These are phyloP conservation scores for Salvia sclarea DNA, from an alignment of 305 asterid genomes.

Conservation along the genomic window DNA sequence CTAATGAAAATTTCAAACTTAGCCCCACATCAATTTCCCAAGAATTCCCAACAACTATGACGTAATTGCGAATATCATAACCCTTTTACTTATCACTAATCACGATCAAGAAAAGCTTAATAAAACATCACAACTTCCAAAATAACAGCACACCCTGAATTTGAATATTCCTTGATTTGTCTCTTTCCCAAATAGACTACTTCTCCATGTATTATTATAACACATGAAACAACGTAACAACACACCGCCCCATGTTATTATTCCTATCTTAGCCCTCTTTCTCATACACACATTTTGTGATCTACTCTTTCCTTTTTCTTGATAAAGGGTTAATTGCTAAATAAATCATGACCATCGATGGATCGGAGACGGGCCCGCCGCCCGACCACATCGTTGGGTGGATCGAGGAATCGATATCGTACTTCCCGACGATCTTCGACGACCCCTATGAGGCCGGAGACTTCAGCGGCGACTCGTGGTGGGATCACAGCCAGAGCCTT, in stretches of 20 bases:
- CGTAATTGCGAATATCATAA: conserved; percentile 30
- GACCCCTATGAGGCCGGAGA: conserved; percentile 55
- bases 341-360: conserved; percentile 46
- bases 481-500: conserved; percentile 44
- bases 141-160: conserved; percentile 49
- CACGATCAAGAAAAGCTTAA: conserved; percentile 28
- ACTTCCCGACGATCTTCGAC: conserved; percentile 56
- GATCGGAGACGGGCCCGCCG: conserved; percentile 49
- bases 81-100: conserved; percentile 29
- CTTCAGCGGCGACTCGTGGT: conserved; percentile 55
- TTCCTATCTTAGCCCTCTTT: conserved; percentile 24
- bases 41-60: conserved; percentile 46
- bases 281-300: conserved; percentile 16
- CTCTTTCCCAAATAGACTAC: conserved; percentile 41
- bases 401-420: conserved; percentile 53
- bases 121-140: conserved; percentile 58
- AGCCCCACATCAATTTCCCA: conserved; percentile 32
- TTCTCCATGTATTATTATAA: conserved; percentile 29
- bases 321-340: background rate
- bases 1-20: too few relatives aligned
- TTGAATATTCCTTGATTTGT: conserved; percentile 50
- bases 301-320: background rate
- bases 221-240: conserved; percentile 25
- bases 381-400: conserved; percentile 56
- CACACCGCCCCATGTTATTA: conserved; percentile 19